Evolutionary conservation across 75 land plant species (phyloP).

Genomic region (Pinus albicaulis): DNA sequence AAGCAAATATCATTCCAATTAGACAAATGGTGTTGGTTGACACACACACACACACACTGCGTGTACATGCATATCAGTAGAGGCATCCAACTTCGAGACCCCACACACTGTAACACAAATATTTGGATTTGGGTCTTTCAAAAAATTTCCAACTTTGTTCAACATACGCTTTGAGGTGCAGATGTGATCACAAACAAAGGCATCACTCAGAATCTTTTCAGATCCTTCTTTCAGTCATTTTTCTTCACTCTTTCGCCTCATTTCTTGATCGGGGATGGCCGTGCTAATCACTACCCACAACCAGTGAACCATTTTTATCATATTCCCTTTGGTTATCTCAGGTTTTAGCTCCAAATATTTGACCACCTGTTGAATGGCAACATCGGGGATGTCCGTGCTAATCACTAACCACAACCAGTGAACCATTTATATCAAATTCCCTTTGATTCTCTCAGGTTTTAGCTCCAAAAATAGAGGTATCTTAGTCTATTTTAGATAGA

Average conservation of each 20-base stretch:
- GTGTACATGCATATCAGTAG: conserved; percentile 26
- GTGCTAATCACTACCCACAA: conserved; percentile 79
- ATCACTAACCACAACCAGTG: conserved; percentile 81
- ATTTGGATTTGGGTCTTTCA: conserved; percentile 78
- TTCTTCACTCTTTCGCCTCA: conserved; percentile 17
- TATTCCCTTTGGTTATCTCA: no score
- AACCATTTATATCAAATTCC: conserved; percentile 33
- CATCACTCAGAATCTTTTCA: conserved; percentile 45
- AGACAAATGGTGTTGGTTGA: conserved; percentile 33
- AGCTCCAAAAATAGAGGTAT: no score
- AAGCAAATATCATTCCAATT: conserved; percentile 43
- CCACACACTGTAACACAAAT: conserved; percentile 96
- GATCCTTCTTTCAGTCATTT: conserved; percentile 40
- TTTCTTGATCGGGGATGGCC: conserved; percentile 55
- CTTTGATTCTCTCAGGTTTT: no score
- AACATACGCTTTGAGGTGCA: conserved; percentile 92
- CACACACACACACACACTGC: conserved; percentile 30
- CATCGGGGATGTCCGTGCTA: conserved; percentile 67
- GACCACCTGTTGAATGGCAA: conserved; percentile 49
- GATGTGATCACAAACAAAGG: conserved; percentile 83
- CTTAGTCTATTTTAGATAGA: no score
- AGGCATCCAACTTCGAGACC: conserved; percentile 52
- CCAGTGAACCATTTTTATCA: conserved; percentile 55
- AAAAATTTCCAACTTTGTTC: conserved; percentile 85
- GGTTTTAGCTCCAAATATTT: not conserved